Evolutionary conservation across 2,329 filamentous ascomycete species (phyloP), one percentile per base, ranked within the genome.

Genomic region (Ophiosphaerella narmari): DNA sequence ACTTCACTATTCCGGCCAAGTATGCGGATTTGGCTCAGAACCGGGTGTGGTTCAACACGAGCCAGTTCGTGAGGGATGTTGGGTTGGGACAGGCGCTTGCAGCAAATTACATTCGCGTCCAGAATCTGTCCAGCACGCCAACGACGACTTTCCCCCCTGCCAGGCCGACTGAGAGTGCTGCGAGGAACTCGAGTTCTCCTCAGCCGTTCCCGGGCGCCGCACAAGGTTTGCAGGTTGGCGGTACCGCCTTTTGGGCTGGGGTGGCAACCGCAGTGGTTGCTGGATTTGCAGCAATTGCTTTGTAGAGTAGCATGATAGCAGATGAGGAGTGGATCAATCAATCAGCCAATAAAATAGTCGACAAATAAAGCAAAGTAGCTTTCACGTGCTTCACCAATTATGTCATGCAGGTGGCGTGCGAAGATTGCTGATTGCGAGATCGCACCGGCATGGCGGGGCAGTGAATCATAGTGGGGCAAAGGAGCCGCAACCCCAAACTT

Each of bases 81-180:
- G 62, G 58, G 1, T 43, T 78, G 5, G 44, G 53, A 0, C 21
- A 26, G 1, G 65, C 71, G 0, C 37, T 76, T 16, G 73, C 71
- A 1, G 72, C 63, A 6, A 77, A 74, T 50, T 78, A 70, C 57
- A 73, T 78, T 39, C 54, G 53, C 18, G 74, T 74, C 9, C 62
- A 71, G 42, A 71, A 74, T 43, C 24, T 57, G 14, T 66, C 57
- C 6, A 65, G 57, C 7, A 54, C 46, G 9, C 40, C 61, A 12
- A 59, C 58, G 38, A 57, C 50, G 14, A 60, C 54, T 12, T 63
- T 59, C 40, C 55, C 63, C 11, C 58, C 63, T 8, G 43, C 60
- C 16, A 49, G 58, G 38, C 48, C 60, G 14, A 63, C 59, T 14
- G 46, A 49, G 38, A 61, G 36, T 14, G 18, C n/a, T 9, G 36